Evolutionary conservation across 1,284 basidiomycete genomes (phyloP).

Genomic region (Cystobasidium sp.): DNA sequence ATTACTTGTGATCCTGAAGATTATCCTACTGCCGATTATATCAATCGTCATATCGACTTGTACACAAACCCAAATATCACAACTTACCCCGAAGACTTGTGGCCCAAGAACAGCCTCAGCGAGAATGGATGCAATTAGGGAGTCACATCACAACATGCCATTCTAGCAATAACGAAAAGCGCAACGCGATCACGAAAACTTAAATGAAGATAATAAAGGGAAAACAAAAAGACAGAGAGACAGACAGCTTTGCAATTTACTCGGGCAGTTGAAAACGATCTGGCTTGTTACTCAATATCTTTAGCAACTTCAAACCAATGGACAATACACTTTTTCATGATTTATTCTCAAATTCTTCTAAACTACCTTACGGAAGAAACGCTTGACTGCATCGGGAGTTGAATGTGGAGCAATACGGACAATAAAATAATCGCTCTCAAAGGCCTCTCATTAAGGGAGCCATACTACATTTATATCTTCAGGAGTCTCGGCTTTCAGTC

Average conservation of each 20-base stretch:
- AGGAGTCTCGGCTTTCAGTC: too few species aligned
- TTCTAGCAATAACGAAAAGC: background rate
- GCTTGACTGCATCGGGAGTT: background rate
- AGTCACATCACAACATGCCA: background rate
- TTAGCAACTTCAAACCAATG: background rate
- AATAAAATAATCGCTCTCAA: too few species aligned
- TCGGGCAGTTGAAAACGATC: too few species aligned
- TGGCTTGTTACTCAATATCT: background rate
- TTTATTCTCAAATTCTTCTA: background rate
- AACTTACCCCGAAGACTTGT: slow-evolving; percentile 30
- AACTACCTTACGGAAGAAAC: background rate
- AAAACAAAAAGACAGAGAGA: too few species aligned
- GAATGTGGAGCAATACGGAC: too few species aligned
- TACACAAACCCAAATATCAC: slow-evolving; percentile 43
- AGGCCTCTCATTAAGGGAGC: too few species aligned
- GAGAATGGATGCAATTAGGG: slow-evolving; percentile 27
- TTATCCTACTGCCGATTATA: slow-evolving; percentile 77
- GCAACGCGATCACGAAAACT: background rate
- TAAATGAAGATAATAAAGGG: too few species aligned
- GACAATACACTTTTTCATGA: slow-evolving; percentile 17
- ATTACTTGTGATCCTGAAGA: slow-evolving; percentile 80
- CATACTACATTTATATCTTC: too few species aligned
- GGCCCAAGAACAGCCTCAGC: slow-evolving; percentile 34
- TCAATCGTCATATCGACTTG: slow-evolving; percentile 54
- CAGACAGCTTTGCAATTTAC: too few species aligned